Conservation (phyloP, 768 basidiomycete species). For the Hysterangium stoloniferum region DNA sequence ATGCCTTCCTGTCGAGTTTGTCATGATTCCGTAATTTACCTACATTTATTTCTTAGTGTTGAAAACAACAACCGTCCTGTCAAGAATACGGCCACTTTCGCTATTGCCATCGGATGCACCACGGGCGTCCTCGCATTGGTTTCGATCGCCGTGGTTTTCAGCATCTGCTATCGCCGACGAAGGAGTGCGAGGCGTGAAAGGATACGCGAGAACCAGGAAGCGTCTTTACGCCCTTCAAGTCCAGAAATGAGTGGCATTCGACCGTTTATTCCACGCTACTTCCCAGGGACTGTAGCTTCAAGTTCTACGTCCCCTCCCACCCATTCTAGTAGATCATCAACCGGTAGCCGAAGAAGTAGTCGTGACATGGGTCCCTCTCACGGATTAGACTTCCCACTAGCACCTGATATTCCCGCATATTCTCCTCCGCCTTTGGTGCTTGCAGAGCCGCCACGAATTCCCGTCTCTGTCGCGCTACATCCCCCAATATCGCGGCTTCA, state of each 20-base stretch:
- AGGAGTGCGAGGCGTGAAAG: slow-evolving; percentile 35
- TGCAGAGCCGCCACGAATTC: background rate
- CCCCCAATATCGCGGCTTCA: background rate
- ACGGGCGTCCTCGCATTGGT: slow-evolving; percentile 43
- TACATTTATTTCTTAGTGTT: background rate
- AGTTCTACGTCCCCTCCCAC: background rate
- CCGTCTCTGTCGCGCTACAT: background rate
- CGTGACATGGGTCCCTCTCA: slow-evolving; percentile 6
- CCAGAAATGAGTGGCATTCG: slow-evolving; percentile 34
- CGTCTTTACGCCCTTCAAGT: background rate
- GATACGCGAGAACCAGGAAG: slow-evolving; percentile 21
- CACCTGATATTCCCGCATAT: slow-evolving; percentile 7
- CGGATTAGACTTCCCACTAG: slow-evolving; percentile 4
- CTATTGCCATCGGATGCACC: slow-evolving; percentile 43
- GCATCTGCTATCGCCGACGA: slow-evolving; percentile 40
- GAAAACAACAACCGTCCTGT: background rate
- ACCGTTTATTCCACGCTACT: slow-evolving; percentile 49
- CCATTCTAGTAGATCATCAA: background rate
- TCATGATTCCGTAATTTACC: slow-evolving; percentile 21
- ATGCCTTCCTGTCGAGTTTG: slow-evolving; percentile 29
- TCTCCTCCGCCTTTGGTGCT: background rate
- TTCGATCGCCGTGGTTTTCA: slow-evolving; percentile 40
- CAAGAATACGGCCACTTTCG: slow-evolving; percentile 38
- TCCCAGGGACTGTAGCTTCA: slow-evolving; percentile 37
- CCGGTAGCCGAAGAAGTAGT: background rate